Evolutionary conservation across 768 basidiomycete genomes (phyloP).

Genomic region (Hygrophorus pudorinus): DNA sequence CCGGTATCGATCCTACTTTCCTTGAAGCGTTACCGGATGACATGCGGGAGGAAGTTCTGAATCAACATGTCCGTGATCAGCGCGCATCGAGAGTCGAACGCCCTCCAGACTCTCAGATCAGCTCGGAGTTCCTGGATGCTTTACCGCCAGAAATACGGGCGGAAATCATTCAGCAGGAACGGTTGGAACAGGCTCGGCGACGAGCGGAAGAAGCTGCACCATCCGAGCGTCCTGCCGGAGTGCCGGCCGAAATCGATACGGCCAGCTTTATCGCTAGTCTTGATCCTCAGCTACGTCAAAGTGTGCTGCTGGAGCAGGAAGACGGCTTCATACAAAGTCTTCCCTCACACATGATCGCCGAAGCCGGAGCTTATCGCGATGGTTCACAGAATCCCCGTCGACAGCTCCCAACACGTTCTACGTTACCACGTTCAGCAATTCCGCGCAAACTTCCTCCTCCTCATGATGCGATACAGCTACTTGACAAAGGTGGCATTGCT

Average conservation of each 20-base stretch:
- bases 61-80: slow-evolving; percentile 92
- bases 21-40: slow-evolving; percentile 96
- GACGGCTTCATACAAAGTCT: slow-evolving; percentile 75
- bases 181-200: slow-evolving; percentile 67
- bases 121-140: slow-evolving; percentile 91
- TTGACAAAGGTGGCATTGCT: slow-evolving; percentile 85
- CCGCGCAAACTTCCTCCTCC: slow-evolving; percentile 43
- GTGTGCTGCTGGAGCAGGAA: slow-evolving; percentile 84
- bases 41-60: slow-evolving; percentile 96
- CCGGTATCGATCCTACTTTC: slow-evolving; percentile 97
- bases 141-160: slow-evolving; percentile 93
- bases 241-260: slow-evolving; percentile 70
- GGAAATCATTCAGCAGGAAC: slow-evolving; percentile 94
- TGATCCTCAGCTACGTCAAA: slow-evolving; percentile 80
- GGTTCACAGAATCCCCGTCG: slow-evolving; percentile 26
- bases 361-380: slow-evolving; percentile 67
- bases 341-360: slow-evolving; percentile 80
- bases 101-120: slow-evolving; percentile 81
- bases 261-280: slow-evolving; percentile 89
- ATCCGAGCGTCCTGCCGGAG: slow-evolving; percentile 20
- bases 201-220: slow-evolving; percentile 26
- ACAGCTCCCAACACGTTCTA: slow-evolving; percentile 19
- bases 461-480: slow-evolving; percentile 86
- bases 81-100: slow-evolving; percentile 67
- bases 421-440: slow-evolving; percentile 18